Conservation (phyloP, 352 stramenopile species). For the Globisporangium alternatum region DNA sequence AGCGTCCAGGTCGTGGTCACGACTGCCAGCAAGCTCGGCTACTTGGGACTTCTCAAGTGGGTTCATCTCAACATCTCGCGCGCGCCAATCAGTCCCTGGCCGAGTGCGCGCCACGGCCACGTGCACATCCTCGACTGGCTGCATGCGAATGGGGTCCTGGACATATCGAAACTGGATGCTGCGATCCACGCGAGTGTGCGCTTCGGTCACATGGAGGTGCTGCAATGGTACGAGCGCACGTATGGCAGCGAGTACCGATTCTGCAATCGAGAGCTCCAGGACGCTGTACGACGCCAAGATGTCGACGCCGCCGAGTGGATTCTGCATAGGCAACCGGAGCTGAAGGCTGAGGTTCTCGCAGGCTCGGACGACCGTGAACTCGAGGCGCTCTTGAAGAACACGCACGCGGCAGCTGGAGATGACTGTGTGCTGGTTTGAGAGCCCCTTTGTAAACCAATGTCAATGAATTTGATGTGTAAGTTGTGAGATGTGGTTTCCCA, state of each 20-base stretch:
- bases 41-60: conserved; percentile 2
- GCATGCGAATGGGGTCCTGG: not conserved
- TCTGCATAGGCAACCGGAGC: conserved; percentile 12
- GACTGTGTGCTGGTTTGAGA: too few species aligned
- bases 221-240: conserved; percentile 3
- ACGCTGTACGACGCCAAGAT: not conserved
- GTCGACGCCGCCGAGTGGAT: not conserved
- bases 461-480: too few species aligned
- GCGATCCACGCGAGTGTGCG: conserved; percentile 2
- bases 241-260: not conserved
- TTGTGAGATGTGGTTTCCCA: too few species aligned
- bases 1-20: conserved; percentile 2
- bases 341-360: not conserved
- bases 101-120: conserved; percentile 5
- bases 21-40: not conserved
- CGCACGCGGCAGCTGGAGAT: too few species aligned
- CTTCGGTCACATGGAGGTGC: not conserved
- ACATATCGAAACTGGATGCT: not conserved
- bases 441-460: too few species aligned
- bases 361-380: not conserved
- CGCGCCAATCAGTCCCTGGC: not conserved
- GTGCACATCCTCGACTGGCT: conserved; percentile 9
- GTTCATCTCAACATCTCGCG: not conserved
- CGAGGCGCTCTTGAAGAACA: not conserved
- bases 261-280: not conserved